Percentiles rank a stretch among this genome's conserved stretches.
These are phyloP conservation scores for Agapanthus africanus DNA, from an alignment of 106 monocot genomes.

Conservation along the genomic window DNA sequence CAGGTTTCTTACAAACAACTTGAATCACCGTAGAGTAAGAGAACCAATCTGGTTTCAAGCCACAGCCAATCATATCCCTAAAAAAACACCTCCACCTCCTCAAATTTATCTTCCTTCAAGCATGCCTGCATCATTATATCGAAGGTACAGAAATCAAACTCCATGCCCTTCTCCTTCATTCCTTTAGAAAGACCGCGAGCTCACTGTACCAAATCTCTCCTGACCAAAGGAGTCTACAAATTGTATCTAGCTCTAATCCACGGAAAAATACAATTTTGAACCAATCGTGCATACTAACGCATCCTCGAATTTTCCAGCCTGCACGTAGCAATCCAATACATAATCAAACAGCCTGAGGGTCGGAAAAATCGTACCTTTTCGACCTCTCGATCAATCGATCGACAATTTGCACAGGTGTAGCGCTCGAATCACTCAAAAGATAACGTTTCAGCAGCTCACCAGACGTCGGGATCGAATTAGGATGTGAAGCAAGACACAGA, in stretches of 20 bases:
- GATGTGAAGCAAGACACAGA: constrained; percentile 44
- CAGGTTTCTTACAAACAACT: constrained; percentile 29
- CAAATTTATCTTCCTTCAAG: constrained; percentile 34
- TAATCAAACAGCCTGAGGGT: constrained; percentile 17
- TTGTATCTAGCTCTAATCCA: constrained; percentile 29
- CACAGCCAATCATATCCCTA: constrained; percentile 19
- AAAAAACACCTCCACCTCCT: constrained; percentile 35
- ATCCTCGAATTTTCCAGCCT: constrained; percentile 10
- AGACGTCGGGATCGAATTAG: constrained; percentile 20
- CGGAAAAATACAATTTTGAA: constrained; percentile 21
- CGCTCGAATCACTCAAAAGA: constrained; percentile 6
- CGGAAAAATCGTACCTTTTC: constrained; percentile 11
- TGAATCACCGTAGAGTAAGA: constrained; percentile 29
- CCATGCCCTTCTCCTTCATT: constrained; percentile 38
- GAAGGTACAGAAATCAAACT: constrained; percentile 25
- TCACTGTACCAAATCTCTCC: constrained; percentile 4
- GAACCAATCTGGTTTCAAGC: constrained; percentile 30
- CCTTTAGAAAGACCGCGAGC: constrained; percentile 24
- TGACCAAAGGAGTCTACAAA: constrained; percentile 24
- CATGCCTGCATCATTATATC: constrained; percentile 51
- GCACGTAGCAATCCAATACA: constrained; percentile 28
- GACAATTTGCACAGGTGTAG: constrained; percentile 15
- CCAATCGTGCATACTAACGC: constrained; percentile 29
- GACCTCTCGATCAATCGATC: constrained; percentile 27
- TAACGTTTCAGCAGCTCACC: constrained; percentile 20